These are phyloP conservation scores for Leucaena leucocephala DNA, from an alignment of 306 rosid genomes.

Conservation along the genomic window DNA sequence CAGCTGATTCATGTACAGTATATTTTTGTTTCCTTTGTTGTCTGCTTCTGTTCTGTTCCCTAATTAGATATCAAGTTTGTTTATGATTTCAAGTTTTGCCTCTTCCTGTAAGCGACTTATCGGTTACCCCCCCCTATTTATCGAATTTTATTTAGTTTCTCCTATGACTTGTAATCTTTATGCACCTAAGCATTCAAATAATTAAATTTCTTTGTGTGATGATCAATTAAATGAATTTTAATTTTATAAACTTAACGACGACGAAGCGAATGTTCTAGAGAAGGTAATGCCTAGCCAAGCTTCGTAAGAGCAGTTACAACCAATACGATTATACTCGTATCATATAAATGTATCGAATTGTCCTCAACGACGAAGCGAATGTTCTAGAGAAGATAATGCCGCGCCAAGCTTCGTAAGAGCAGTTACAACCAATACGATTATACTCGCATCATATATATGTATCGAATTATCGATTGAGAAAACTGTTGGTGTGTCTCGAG, in stretches of 20 bases:
- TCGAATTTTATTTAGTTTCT: slow-evolving; percentile 29
- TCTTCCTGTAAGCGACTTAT: slow-evolving; percentile 49
- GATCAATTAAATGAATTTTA: background rate
- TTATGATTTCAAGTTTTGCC: slow-evolving; percentile 62
- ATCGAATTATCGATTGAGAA: background rate
- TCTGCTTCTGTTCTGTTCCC: slow-evolving; percentile 56
- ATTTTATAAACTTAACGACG: too few relatives aligned
- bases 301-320: background rate
- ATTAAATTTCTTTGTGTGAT: background rate
- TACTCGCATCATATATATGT: too few relatives aligned
- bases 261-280: slow-evolving; percentile 3
- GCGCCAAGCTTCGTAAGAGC: background rate
- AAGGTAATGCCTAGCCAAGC: background rate
- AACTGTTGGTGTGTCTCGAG: background rate
- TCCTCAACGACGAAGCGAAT: background rate
- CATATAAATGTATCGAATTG: background rate
- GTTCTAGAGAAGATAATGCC: background rate
- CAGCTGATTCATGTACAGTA: slow-evolving; percentile 74
- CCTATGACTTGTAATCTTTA: background rate
- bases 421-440: background rate
- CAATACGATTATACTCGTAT: background rate
- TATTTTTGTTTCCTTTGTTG: slow-evolving; percentile 65
- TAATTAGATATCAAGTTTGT: slow-evolving; percentile 59
- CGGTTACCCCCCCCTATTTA: slow-evolving; percentile 47
- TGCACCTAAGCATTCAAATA: background rate